Conservation (phyloP, 2,329 filamentous ascomycete species). For the Sclerotinia spermophila region DNA sequence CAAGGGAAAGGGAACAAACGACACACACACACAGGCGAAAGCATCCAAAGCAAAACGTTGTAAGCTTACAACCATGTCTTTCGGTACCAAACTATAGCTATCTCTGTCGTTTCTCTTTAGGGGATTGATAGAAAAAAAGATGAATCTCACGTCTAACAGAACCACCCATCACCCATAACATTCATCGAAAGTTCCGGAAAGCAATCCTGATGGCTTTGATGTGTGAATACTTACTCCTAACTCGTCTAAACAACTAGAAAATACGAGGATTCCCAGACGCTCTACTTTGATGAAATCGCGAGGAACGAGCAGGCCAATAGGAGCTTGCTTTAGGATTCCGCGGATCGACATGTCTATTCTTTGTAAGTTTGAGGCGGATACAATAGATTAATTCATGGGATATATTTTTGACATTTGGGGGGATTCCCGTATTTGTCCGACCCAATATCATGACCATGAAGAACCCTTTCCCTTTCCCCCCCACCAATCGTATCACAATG, state of each 20-base stretch:
- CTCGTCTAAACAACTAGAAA: not conserved
- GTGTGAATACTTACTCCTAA: not conserved
- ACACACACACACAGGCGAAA: not conserved
- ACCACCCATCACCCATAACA: not conserved
- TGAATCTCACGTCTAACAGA: not conserved
- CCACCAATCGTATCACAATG: not conserved
- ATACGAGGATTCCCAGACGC: not conserved
- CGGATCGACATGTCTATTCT: not conserved
- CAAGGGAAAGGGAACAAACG: not conserved
- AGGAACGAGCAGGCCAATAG: not conserved
- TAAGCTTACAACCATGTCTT: constrained; percentile 18
- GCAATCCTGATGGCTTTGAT: constrained; percentile 1
- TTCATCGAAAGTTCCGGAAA: constrained; percentile 2
- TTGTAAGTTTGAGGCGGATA: not conserved
- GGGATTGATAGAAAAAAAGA: not conserved
- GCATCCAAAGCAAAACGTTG: not conserved
- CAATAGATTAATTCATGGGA: not conserved
- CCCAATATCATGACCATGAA: not conserved
- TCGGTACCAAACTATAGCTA: constrained; percentile 9
- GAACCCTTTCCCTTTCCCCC: too few species aligned
- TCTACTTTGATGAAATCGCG: not conserved
- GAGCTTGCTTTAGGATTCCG: not conserved
- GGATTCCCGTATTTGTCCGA: not conserved
- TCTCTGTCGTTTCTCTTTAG: not conserved
- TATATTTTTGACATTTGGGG: not conserved